Percentiles rank a stretch among this genome's conserved stretches.
Evolutionary conservation across 768 basidiomycete genomes (phyloP).

Genomic region (Psilocybe azurescens): DNA sequence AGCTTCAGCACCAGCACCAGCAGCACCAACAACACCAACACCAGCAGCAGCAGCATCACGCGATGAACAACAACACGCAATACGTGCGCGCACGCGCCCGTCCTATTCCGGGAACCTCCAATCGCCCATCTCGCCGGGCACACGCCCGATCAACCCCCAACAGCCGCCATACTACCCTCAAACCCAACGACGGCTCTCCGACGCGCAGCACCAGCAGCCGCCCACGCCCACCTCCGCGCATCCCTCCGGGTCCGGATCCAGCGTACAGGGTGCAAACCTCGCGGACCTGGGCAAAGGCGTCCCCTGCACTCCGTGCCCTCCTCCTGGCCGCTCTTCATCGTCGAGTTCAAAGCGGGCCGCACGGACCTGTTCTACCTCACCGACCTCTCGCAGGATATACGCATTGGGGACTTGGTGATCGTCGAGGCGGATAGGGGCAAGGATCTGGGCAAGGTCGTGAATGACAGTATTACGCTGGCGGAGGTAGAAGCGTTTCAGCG

Average conservation of each 20-base stretch:
- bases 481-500: conserved; percentile 93
- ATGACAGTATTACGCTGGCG: conserved; percentile 86
- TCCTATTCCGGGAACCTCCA: conserved; percentile 45
- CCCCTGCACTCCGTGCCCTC: conserved; percentile 80
- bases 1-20: conserved; percentile 24
- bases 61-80: conserved; percentile 21
- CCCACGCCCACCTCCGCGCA: conserved; percentile 26
- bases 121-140: conserved; percentile 64
- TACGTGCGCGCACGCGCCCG: conserved; percentile 49
- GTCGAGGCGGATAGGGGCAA: conserved; percentile 96
- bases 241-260: conserved; percentile 18
- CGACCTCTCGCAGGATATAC: conserved; percentile 61
- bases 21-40: conserved; percentile 15
- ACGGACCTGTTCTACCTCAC: conserved; percentile 94
- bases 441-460: conserved; percentile 91
- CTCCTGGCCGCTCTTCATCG: conserved; percentile 91
- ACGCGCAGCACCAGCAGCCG: conserved; percentile 34
- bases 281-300: conserved; percentile 88
- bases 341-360: conserved; percentile 97
- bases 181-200: conserved; percentile 47
- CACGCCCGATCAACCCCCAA: conserved; percentile 47
- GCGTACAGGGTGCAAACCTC: conserved; percentile 28
- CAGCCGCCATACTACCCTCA: conserved; percentile 51
- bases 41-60: conserved; percentile 19
- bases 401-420: conserved; percentile 90